These are phyloP conservation scores for Lactifluus piperatus DNA, from an alignment of 768 basidiomycete genomes.

Conservation along the genomic window DNA sequence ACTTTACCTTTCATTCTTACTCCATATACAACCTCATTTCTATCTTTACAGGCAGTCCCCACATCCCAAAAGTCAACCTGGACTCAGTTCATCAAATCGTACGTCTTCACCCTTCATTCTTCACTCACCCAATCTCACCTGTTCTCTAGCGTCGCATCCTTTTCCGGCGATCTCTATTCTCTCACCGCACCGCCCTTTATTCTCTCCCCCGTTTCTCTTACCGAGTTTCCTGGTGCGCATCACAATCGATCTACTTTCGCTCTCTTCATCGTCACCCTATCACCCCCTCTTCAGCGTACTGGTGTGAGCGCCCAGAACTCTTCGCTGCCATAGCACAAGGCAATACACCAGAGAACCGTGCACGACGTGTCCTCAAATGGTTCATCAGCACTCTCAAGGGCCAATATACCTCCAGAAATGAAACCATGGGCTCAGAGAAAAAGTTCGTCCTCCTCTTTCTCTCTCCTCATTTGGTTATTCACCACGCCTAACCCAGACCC, in stretches of 20 bases:
- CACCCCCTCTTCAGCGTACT: slow-evolving; percentile 58
- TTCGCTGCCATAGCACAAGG: slow-evolving; percentile 84
- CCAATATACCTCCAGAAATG: slow-evolving; percentile 91
- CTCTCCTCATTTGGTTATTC: neutral
- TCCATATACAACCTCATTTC: neutral
- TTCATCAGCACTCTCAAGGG: slow-evolving; percentile 95
- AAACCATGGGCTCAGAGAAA: slow-evolving; percentile 95
- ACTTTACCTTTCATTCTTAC: neutral
- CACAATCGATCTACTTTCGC: neutral
- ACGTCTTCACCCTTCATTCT: slow-evolving; percentile 25
- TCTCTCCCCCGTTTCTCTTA: slow-evolving; percentile 81
- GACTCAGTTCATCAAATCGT: slow-evolving; percentile 90
- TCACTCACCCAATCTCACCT: slow-evolving; percentile 10
- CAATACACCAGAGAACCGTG: slow-evolving; percentile 60
- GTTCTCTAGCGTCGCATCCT: slow-evolving; percentile 58
- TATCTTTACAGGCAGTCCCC: slow-evolving; percentile 53
- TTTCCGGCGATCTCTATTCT: slow-evolving; percentile 82
- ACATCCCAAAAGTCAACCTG: slow-evolving; percentile 78
- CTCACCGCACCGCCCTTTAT: slow-evolving; percentile 89
- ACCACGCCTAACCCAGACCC: slow-evolving; percentile 45
- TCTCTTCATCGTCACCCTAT: slow-evolving; percentile 4
- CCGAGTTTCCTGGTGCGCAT: slow-evolving; percentile 83
- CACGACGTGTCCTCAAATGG: slow-evolving; percentile 83
- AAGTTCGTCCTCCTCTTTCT: slow-evolving; percentile 46
- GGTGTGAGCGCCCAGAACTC: slow-evolving; percentile 89